Evolutionary conservation across 345 rosid genomes (phyloP), one percentile per base, ranked within the genome.

Genomic region (thale cress (Arabidopsis thaliana)): DNA sequence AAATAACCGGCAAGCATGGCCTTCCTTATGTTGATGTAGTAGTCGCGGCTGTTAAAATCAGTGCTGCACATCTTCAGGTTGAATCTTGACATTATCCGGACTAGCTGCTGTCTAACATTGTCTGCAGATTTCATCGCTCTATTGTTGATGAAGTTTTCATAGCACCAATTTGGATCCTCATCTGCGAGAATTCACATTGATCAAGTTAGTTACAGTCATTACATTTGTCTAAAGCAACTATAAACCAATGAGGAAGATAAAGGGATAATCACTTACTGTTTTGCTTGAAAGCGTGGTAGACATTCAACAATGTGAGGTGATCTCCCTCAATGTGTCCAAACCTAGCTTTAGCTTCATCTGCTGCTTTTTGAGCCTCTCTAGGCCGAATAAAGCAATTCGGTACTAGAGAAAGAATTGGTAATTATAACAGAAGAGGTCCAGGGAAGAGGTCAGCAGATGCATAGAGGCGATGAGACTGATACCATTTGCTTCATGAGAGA

Each of bases 391-490:
- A 95, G 99, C 98, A 95, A 88, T 95, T 95, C 81, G 98, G 98
- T 90, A 95, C 98, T 95, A 95, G 78, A 95, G 91, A 95, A 88
- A 92, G 81, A 95, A 90, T 89, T 87, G 84, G 84, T 84, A 64
- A 91, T 87, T 89, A 95, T 88, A 90, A 92, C 93, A 89, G 96
- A 86, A 90, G 87, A 92, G 91, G 96, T 85, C 98, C 92, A 92
- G 79, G 91, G 97, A 85, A 83, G 99, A 96, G 99, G 99, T 96
- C 97, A 93, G 97, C 99, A 88, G 98, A 93, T 85, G 98, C 96
- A 92, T 88, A 94, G 84, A 95, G 96, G 93, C 97, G 87, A 90
- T 87, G 89, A 87, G 83, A 86, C 84, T 90, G 91, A 73, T 67
- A 61, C 82, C 85, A 91, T 89, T 89, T 90, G 91, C 97, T 86